phyloP scores from a whole-genome alignment of 306 rosid species.

The Echinosophora koreensis region DNA sequence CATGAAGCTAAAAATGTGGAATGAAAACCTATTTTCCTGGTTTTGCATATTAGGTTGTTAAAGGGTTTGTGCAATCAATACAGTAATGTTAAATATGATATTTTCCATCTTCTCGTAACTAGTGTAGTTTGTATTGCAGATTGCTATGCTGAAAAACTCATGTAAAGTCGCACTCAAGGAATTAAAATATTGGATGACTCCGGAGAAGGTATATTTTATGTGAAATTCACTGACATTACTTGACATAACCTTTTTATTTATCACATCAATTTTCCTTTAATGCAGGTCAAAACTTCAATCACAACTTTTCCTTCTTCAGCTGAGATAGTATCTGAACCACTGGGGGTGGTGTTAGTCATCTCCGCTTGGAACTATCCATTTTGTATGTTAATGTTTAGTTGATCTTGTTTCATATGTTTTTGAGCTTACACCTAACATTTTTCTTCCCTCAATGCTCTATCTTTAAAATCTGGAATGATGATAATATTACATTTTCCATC shows the following conservation, averaged over 20 bases:
- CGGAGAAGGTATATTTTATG: constrained; percentile 75
- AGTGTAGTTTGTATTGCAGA: constrained; percentile 58
- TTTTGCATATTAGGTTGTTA: constrained; percentile 9
- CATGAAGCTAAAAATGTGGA: constrained; percentile 29
- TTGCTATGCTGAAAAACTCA: constrained; percentile 72
- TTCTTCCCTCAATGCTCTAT: constrained; percentile 19
- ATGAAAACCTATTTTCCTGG: constrained; percentile 6
- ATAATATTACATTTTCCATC: constrained; percentile 21
- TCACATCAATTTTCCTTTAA: constrained; percentile 26
- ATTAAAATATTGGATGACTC: constrained; percentile 76
- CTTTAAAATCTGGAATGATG: constrained; percentile 23
- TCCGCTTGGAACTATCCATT: constrained; percentile 99
- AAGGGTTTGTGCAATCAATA: constrained; percentile 29
- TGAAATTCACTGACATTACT: constrained; percentile 33
- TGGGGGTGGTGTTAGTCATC: constrained; percentile 84
- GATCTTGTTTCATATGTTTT: constrained; percentile 33
- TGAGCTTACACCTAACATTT: constrained; percentile 19
- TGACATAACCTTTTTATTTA: constrained; percentile 24
- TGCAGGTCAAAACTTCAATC: constrained; percentile 81
- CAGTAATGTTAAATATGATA: constrained; percentile 22
- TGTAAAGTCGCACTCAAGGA: constrained; percentile 66
- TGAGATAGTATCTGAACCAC: constrained; percentile 92
- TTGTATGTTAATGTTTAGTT: constrained; percentile 63
- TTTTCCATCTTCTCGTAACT: constrained; percentile 41
- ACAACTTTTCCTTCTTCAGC: constrained; percentile 92